phyloP scores from a whole-genome alignment of 805 yeast genomes.

The Jamesozyma hellenica region DNA sequence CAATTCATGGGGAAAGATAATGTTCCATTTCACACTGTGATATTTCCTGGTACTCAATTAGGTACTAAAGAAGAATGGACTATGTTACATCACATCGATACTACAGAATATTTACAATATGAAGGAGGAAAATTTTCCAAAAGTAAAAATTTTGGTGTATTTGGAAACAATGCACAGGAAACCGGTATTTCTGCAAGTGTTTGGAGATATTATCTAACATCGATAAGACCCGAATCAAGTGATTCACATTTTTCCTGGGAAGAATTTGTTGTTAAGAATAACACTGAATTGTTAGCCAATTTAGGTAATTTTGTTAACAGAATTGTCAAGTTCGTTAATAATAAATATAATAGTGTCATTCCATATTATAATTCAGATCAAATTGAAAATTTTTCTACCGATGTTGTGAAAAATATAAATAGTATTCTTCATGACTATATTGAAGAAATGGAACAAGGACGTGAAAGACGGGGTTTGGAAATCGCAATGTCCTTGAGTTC shows the following conservation, averaged over 20 bases:
- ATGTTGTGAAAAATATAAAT: conserved; percentile 48
- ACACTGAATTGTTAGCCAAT: conserved; percentile 86
- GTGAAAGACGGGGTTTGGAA: conserved; percentile 81
- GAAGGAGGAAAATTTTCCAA: conserved; percentile 97
- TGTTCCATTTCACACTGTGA: conserved; percentile 96
- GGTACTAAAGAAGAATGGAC: conserved; percentile 90
- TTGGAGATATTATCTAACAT: conserved; percentile 92
- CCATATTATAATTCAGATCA: conserved; percentile 49
- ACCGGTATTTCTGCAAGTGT: conserved; percentile 85
- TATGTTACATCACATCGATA: conserved; percentile 74
- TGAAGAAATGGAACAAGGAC: conserved; percentile 64
- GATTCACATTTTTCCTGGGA: conserved; percentile 96
- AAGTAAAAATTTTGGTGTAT: conserved; percentile 92
- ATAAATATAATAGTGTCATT: conserved; percentile 83
- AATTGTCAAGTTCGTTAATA: conserved; percentile 75
- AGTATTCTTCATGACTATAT: conserved; percentile 49
- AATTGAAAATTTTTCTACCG: conserved; percentile 36
- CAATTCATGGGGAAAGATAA: conserved; percentile 99
- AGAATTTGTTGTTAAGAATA: conserved; percentile 87
- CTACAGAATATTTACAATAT: conserved; percentile 92
- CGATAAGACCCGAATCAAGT: conserved; percentile 86
- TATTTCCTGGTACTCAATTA: conserved; percentile 84
- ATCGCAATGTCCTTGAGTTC: conserved; percentile 82
- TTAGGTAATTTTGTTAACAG: conserved; percentile 94
- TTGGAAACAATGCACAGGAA: conserved; percentile 92